These are phyloP conservation scores for Candida koratica DNA, from an alignment of 805 yeast genomes.

Conservation along the genomic window DNA sequence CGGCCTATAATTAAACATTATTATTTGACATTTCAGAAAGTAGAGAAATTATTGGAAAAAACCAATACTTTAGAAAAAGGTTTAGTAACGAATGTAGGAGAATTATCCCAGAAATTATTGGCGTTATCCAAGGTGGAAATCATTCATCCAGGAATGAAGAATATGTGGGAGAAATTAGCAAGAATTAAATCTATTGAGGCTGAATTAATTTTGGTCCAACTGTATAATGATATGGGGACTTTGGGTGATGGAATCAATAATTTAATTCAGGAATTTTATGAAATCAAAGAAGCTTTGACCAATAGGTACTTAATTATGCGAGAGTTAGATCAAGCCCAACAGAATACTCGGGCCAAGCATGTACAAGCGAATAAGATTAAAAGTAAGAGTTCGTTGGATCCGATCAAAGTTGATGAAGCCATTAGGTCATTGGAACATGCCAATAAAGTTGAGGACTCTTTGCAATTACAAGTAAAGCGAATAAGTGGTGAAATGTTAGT, in stretches of 20 bases:
- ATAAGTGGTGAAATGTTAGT: conserved; percentile 81
- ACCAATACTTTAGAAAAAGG: conserved; percentile 57
- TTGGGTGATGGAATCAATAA: conserved; percentile 70
- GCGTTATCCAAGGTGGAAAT: conserved; percentile 41
- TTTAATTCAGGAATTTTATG: conserved; percentile 71
- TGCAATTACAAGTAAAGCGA: conserved; percentile 73
- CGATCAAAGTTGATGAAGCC: conserved; percentile 88
- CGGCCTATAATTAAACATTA: conserved; percentile 81
- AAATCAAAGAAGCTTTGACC: conserved; percentile 87
- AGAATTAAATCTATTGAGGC: conserved; percentile 67
- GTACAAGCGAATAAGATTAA: conserved; percentile 68
- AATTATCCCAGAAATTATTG: conserved; percentile 41
- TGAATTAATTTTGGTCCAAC: conserved; percentile 69
- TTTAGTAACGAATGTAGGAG: conserved; percentile 42
- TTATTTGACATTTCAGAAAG: conserved; percentile 54
- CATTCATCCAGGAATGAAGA: conserved; percentile 65
- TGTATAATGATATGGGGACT: conserved; percentile 67
- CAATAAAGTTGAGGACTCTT: conserved; percentile 66
- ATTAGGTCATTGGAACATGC: conserved; percentile 75
- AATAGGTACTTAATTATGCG: conserved; percentile 91
- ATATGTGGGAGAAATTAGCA: conserved; percentile 73
- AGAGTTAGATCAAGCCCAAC: conserved; percentile 77
- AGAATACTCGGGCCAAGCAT: conserved; percentile 64
- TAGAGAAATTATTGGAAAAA: conserved; percentile 50
- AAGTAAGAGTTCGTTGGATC: conserved; percentile 70